Conservation (phyloP, 257 asterid species). For the Nicotiana paniculata region DNA sequence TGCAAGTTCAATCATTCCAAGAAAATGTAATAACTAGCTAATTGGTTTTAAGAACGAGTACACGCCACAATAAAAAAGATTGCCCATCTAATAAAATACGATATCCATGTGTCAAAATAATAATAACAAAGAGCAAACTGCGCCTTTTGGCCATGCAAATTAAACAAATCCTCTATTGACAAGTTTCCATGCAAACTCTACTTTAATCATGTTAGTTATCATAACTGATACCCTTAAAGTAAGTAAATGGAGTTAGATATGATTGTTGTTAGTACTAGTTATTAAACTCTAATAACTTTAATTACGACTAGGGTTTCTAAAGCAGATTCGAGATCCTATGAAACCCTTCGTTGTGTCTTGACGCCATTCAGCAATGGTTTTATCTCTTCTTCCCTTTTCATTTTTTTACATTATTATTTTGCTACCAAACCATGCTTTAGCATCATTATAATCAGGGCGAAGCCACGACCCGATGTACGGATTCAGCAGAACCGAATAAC, state of each 20-base stretch:
- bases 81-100: not conserved
- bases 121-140: not conserved
- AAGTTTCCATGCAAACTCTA: conserved; percentile 8
- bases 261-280: not conserved
- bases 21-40: too few relatives aligned
- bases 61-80: not conserved
- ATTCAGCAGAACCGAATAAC: too few relatives aligned
- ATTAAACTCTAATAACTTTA: not conserved
- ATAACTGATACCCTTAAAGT: conserved; percentile 3
- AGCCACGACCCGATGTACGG: too few relatives aligned
- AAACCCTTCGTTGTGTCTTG: not conserved
- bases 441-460: too few relatives aligned
- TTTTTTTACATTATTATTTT: too few relatives aligned
- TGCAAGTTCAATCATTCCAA: not conserved
- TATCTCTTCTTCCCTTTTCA: too few relatives aligned
- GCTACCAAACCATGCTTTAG: too few relatives aligned
- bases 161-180: conserved; percentile 2
- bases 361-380: not conserved
- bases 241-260: conserved; percentile 7
- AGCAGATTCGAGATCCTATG: conserved; percentile 6
- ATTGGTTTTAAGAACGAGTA: not conserved
- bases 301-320: conserved; percentile 5
- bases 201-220: not conserved
- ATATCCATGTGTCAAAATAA: not conserved
- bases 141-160: not conserved